phyloP scores from a whole-genome alignment of 768 basidiomycete genomes.

The Suillus subalutaceus region DNA sequence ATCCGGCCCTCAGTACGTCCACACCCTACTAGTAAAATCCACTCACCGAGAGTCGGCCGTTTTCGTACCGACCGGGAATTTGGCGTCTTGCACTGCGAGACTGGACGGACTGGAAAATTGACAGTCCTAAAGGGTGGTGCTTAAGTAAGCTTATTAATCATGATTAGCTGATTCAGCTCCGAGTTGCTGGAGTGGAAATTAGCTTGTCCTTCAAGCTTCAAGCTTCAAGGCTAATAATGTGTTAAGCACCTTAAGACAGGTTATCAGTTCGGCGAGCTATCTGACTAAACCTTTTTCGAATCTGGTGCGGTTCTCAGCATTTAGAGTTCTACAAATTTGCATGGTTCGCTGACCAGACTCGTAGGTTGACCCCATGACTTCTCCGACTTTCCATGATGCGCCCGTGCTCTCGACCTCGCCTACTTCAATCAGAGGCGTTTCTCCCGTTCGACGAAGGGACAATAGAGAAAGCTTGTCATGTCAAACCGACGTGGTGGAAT shows the following conservation, averaged over 20 bases:
- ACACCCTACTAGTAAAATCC: too few species aligned
- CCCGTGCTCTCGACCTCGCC: constrained; percentile 43
- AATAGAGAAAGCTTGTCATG: constrained; percentile 40
- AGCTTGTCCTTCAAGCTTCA: neutral
- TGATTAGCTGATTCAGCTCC: too few species aligned
- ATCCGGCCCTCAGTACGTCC: too few species aligned
- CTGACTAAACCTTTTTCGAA: neutral
- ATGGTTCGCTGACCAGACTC: neutral
- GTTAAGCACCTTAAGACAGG: neutral
- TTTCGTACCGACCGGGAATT: too few species aligned
- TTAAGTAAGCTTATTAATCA: too few species aligned
- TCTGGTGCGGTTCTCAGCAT: neutral
- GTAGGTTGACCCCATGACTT: constrained; percentile 36
- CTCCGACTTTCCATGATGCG: constrained; percentile 37
- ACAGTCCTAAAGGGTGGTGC: too few species aligned
- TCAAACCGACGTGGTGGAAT: constrained; percentile 44
- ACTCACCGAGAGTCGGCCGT: too few species aligned
- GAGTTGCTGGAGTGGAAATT: neutral
- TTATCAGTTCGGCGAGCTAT: neutral
- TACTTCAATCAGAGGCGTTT: constrained; percentile 40
- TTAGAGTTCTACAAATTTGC: neutral
- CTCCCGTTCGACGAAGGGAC: constrained; percentile 42
- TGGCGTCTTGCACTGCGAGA: too few species aligned
- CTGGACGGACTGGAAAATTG: too few species aligned
- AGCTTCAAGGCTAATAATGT: neutral